Percentiles rank a stretch among this genome's conserved stretches.
Conservation (phyloP, 2,329 filamentous ascomycete genomes). For the Mycosphaerella arachidis region DNA sequence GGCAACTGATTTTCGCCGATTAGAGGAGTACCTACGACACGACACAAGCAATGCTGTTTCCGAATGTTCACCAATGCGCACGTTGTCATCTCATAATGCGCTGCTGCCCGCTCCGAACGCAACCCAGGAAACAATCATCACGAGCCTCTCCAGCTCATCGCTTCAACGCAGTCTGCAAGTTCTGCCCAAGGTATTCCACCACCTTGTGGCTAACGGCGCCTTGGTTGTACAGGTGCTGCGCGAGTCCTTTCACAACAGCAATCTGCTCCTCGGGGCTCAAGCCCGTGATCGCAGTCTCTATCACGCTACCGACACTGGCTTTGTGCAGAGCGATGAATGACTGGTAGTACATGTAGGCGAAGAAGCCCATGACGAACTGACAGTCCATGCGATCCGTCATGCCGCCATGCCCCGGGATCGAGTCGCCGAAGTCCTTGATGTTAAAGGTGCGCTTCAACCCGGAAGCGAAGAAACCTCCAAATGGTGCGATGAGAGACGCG, state of each 20-base stretch:
- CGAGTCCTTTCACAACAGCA: constrained; percentile 62
- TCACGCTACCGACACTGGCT: constrained; percentile 75
- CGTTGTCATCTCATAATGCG: background rate
- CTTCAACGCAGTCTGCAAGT: constrained; percentile 21
- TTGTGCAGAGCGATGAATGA: constrained; percentile 87
- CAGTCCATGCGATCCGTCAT: constrained; percentile 99
- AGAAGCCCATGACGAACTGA: constrained; percentile 99
- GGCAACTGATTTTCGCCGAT: constrained; percentile 2
- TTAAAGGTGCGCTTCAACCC: constrained; percentile 98
- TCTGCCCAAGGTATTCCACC: constrained; percentile 31
- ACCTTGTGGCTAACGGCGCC: constrained; percentile 54
- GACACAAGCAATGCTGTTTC: background rate
- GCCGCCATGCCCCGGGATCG: constrained; percentile 93
- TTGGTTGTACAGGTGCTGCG: constrained; percentile 62
- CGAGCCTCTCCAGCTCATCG: constrained; percentile 3
- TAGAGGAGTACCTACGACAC: background rate
- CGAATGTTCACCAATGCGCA: background rate
- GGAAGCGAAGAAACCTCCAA: constrained; percentile 96
- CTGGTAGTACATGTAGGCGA: constrained; percentile 97
- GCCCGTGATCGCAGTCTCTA: constrained; percentile 89
- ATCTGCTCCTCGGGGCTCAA: constrained; percentile 82
- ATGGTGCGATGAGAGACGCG: constrained; percentile 92
- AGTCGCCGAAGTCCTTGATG: constrained; percentile 99
- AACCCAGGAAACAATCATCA: background rate
- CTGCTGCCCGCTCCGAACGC: constrained; percentile 1